Percentiles rank a stretch among this genome's conserved stretches.
phyloP scores from a whole-genome alignment of 257 asterid genomes.

The Plantago major region DNA sequence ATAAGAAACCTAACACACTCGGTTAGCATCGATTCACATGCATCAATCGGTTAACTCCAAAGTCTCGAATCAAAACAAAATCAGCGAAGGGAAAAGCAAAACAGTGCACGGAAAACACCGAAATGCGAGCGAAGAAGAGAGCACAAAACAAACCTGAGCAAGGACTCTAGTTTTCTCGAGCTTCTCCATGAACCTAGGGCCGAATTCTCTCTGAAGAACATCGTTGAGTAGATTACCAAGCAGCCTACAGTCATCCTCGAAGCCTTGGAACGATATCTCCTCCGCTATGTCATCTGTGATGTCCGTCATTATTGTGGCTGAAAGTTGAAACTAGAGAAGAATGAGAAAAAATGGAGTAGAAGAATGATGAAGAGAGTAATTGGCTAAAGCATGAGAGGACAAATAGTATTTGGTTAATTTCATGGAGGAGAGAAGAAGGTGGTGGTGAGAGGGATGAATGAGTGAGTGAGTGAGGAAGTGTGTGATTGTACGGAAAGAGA shows the following conservation, averaged over 20 bases:
- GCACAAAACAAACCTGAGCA: conserved; percentile 55
- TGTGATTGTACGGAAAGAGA: conserved; percentile 13
- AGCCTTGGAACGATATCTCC: conserved; percentile 85
- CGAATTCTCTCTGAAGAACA: conserved; percentile 82
- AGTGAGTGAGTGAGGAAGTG: neutral
- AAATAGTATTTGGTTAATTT: too few relatives aligned
- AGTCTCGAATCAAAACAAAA: too few relatives aligned
- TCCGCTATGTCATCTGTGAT: conserved; percentile 92
- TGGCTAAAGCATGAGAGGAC: too few relatives aligned
- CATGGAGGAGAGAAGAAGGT: too few relatives aligned
- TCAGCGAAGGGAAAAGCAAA: neutral
- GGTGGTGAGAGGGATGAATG: neutral
- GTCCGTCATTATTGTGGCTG: conserved; percentile 48
- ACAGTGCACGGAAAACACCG: neutral
- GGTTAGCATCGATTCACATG: too few relatives aligned
- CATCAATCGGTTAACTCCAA: too few relatives aligned
- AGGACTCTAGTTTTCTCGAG: conserved; percentile 74
- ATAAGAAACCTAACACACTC: too few relatives aligned
- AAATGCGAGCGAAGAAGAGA: neutral
- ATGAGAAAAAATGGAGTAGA: neutral
- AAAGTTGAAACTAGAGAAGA: neutral
- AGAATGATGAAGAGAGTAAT: neutral
- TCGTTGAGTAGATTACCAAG: conserved; percentile 81
- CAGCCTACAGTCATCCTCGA: conserved; percentile 82
- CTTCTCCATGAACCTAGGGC: conserved; percentile 67